A percentile compares a stretch with the other conserved stretches of the same genome.
Evolutionary conservation across 2,329 filamentous ascomycete genomes (phyloP).

Genomic region (Colletotrichum higginsianum): DNA sequence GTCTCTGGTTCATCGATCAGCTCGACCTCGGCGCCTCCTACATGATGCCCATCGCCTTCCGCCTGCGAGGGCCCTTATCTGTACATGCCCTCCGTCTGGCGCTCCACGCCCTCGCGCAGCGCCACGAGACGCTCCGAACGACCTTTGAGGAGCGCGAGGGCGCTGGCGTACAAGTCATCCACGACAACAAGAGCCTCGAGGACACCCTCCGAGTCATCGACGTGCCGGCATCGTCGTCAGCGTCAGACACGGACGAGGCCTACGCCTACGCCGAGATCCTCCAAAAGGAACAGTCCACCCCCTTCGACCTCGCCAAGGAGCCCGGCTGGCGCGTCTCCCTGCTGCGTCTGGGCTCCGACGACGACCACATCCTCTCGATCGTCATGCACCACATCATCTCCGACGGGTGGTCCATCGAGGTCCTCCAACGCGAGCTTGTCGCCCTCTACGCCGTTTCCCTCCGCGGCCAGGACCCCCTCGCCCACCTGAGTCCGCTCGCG

Average conservation of each 20-base stretch:
- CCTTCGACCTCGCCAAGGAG: conserved; percentile 11
- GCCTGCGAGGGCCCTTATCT: conserved; percentile 38
- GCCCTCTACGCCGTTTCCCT: neutral
- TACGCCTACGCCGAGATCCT: neutral
- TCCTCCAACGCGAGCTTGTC: neutral
- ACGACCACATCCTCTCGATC: conserved; percentile 5
- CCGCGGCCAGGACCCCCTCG: neutral
- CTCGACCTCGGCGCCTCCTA: conserved; percentile 41
- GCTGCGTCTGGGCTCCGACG: neutral
- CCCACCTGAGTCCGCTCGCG: neutral
- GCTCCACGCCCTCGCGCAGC: conserved; percentile 39
- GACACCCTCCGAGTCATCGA: conserved; percentile 6
- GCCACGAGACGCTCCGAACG: conserved; percentile 45
- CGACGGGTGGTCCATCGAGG: conserved; percentile 15
- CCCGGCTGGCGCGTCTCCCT: conserved; percentile 34
- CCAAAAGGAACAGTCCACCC: conserved; percentile 5
- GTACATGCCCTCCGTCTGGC: conserved; percentile 38
- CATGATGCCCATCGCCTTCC: conserved; percentile 40
- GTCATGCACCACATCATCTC: conserved; percentile 26
- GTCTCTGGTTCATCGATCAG: conserved; percentile 46
- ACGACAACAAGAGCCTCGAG: neutral
- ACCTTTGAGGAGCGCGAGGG: conserved; percentile 36
- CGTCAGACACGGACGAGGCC: neutral
- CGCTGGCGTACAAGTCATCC: conserved; percentile 17
- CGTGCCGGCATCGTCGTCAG: neutral